A percentile compares a stretch with the other conserved stretches of the same genome.
phyloP scores from a whole-genome alignment of 2,329 filamentous ascomycete species.

The Stylonectria norvegica region DNA sequence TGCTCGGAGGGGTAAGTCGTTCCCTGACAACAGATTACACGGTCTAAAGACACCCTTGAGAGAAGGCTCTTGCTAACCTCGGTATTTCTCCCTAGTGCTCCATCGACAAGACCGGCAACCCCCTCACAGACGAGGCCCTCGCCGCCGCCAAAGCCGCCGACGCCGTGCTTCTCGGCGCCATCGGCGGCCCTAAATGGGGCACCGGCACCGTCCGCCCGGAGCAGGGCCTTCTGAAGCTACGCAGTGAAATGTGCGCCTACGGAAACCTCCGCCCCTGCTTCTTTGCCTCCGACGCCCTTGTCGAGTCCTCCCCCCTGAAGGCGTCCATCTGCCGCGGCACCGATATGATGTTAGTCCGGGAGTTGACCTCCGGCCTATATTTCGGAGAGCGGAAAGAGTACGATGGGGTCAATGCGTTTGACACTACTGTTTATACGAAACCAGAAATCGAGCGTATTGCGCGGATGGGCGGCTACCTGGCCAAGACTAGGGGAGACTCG shows the following conservation, averaged over 20 bases:
- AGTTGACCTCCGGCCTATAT: conserved; percentile 88
- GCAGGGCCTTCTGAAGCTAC: conserved; percentile 81
- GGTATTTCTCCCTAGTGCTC: conserved; percentile 59
- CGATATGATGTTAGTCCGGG: conserved; percentile 87
- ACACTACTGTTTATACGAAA: conserved; percentile 81
- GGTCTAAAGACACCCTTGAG: conserved; percentile 7
- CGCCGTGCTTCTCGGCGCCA: conserved; percentile 83
- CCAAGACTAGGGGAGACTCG: conserved; percentile 67
- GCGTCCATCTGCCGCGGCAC: conserved; percentile 75
- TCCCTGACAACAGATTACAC: conserved; percentile 13
- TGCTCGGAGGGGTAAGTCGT: conserved; percentile 77
- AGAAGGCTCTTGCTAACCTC: conserved; percentile 11
- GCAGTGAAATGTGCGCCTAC: conserved; percentile 87
- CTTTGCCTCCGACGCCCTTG: conserved; percentile 80
- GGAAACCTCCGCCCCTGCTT: conserved; percentile 92
- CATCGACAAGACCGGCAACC: conserved; percentile 75
- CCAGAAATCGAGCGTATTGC: conserved; percentile 82
- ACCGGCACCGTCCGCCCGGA: conserved; percentile 83
- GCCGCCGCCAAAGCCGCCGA: conserved; percentile 77
- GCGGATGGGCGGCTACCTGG: conserved; percentile 73
- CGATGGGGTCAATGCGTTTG: conserved; percentile 69
- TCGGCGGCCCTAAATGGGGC: conserved; percentile 91
- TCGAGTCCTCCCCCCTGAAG: conserved; percentile 81
- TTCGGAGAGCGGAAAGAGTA: conserved; percentile 82
- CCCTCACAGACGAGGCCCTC: conserved; percentile 78